phyloP scores from a whole-genome alignment of 23 red algal genomes.

The Agarophyton chilense region DNA sequence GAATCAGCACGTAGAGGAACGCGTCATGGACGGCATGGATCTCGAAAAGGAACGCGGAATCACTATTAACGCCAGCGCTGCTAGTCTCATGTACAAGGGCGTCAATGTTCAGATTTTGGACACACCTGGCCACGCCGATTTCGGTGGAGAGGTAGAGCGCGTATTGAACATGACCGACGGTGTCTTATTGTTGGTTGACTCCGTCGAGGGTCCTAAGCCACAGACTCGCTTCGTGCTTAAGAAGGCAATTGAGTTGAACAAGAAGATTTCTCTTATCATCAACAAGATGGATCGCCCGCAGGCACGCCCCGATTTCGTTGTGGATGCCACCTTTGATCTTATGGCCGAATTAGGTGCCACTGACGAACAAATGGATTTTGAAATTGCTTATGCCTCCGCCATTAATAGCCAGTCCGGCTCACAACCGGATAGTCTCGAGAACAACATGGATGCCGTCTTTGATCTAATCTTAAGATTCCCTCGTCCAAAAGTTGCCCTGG shows the following conservation, averaged over 20 bases:
- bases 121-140: slow-evolving; percentile 94
- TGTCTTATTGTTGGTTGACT: slow-evolving; percentile 90
- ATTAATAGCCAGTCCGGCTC: slow-evolving; percentile 65
- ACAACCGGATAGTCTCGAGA: slow-evolving; percentile 52
- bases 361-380: slow-evolving; percentile 93
- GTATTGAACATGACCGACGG: slow-evolving; percentile 93
- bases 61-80: slow-evolving; percentile 85
- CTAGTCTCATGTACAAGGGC: slow-evolving; percentile 71
- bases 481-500: slow-evolving; percentile 57
- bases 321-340: slow-evolving; percentile 92
- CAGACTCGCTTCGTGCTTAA: slow-evolving; percentile 93
- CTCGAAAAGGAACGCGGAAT: slow-evolving; percentile 94
- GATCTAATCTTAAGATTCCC: slow-evolving; percentile 78
- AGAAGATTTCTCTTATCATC: slow-evolving; percentile 81
- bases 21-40: slow-evolving; percentile 90
- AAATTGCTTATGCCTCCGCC: slow-evolving; percentile 83
- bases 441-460: slow-evolving; percentile 83
- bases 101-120: slow-evolving; percentile 85
- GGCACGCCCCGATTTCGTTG: slow-evolving; percentile 81
- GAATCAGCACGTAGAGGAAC: slow-evolving; percentile 79
- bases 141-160: slow-evolving; percentile 91
- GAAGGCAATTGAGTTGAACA: slow-evolving; percentile 86
- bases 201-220: slow-evolving; percentile 91
- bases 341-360: slow-evolving; percentile 92
- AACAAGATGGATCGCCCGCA: slow-evolving; percentile 97